Evolutionary conservation across 148 eudicot genomes (phyloP).

Genomic region (Vaccinium vitisidaea): DNA sequence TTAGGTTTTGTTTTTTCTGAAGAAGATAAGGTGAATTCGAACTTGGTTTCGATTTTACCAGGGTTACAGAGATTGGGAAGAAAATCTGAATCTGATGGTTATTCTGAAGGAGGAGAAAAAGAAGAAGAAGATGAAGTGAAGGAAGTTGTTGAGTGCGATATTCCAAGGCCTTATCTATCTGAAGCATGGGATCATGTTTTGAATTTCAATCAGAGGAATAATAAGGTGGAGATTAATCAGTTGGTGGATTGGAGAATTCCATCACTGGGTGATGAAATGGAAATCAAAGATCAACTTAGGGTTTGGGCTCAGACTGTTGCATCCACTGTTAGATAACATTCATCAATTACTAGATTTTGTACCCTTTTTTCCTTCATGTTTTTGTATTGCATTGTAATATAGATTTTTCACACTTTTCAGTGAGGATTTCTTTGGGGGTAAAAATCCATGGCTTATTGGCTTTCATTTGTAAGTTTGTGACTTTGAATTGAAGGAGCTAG

Average conservation of each 20-base stretch:
- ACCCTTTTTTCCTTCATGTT: background rate
- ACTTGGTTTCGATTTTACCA: conserved; percentile 42
- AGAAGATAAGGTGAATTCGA: conserved; percentile 38
- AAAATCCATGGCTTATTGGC: background rate
- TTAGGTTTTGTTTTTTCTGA: conserved; percentile 51
- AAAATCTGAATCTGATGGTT: background rate
- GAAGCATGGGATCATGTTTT: conserved; percentile 36
- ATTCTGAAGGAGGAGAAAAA: background rate
- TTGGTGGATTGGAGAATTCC: conserved; percentile 41
- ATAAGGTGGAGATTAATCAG: conserved; percentile 15
- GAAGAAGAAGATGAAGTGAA: background rate
- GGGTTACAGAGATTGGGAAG: conserved; percentile 45
- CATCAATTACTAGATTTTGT: background rate
- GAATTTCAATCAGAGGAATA: background rate
- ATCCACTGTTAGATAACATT: conserved; percentile 25
- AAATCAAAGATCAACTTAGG: conserved; percentile 43
- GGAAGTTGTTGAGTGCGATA: background rate
- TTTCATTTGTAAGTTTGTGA: background rate
- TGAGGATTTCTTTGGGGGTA: background rate
- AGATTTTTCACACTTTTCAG: background rate
- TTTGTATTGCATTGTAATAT: background rate
- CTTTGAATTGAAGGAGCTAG: background rate
- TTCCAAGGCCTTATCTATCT: conserved; percentile 43
- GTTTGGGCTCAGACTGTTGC: conserved; percentile 56
- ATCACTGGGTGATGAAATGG: conserved; percentile 25